Evolutionary conservation across 225 moss, liverwort and hornwort genomes (phyloP).

Genomic region (Takakia lepidozioides): DNA sequence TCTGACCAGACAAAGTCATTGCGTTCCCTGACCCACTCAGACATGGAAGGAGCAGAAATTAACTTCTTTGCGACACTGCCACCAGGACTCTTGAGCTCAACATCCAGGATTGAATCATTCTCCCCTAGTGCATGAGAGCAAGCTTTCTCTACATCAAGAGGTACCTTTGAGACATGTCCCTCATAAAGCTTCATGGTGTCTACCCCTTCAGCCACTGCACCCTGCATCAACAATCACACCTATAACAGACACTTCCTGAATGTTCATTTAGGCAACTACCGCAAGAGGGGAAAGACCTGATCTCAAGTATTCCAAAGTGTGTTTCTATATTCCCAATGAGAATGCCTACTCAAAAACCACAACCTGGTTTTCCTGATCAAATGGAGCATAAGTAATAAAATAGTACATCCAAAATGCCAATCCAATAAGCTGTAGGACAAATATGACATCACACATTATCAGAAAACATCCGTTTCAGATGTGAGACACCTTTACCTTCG

Average conservation of each 20-base stretch:
- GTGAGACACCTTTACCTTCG: slow-evolving; percentile 51
- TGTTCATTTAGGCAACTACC: too few species aligned
- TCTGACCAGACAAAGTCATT: slow-evolving; percentile 13
- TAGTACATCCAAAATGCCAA: too few species aligned
- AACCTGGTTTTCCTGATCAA: not conserved
- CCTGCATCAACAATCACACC: too few species aligned
- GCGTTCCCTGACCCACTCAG: slow-evolving; percentile 23
- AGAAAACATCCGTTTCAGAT: too few species aligned
- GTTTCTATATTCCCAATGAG: too few species aligned
- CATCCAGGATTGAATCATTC: slow-evolving; percentile 16
- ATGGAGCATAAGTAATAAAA: slow-evolving; percentile 4
- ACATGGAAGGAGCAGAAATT: slow-evolving; percentile 25
- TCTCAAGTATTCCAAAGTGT: too few species aligned
- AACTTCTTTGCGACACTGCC: slow-evolving; percentile 17
- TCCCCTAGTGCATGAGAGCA: slow-evolving; percentile 5
- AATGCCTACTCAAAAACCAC: too few species aligned
- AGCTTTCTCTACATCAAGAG: slow-evolving; percentile 15
- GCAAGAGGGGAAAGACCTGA: too few species aligned
- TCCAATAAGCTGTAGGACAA: too few species aligned
- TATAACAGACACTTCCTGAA: too few species aligned
- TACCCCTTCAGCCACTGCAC: slow-evolving; percentile 26
- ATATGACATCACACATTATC: too few species aligned
- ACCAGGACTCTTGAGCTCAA: slow-evolving; percentile 8
- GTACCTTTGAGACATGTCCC: slow-evolving; percentile 15
- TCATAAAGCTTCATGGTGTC: slow-evolving; percentile 26